Conservation (phyloP, 345 rosid genomes). For the Mangifera indica region DNA sequence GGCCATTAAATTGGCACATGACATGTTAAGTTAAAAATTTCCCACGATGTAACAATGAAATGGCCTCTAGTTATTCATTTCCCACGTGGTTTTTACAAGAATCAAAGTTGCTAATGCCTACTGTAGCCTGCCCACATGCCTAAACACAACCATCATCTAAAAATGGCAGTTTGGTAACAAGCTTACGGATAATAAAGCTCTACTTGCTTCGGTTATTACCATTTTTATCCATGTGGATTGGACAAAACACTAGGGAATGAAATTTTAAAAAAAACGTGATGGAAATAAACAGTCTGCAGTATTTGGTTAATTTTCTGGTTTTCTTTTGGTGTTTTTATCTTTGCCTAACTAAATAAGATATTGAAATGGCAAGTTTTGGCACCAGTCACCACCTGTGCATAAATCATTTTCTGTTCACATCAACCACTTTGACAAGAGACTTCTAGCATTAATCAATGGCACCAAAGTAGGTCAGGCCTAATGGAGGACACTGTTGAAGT, state of each 20-base stretch:
- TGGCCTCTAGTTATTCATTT: constrained; percentile 8
- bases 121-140: constrained; percentile 1
- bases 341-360: constrained; percentile 15
- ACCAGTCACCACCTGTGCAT: not conserved
- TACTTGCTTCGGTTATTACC: not conserved
- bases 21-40: not conserved
- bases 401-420: not conserved
- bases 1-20: constrained; percentile 31
- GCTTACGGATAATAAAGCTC: constrained; percentile 7
- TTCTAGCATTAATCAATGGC: not conserved
- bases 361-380: constrained; percentile 8
- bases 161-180: constrained; percentile 14
- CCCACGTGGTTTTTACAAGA: constrained; percentile 6
- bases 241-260: not conserved
- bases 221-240: not conserved
- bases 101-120: not conserved
- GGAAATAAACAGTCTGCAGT: not conserved
- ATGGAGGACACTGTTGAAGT: not conserved
- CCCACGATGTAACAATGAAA: not conserved
- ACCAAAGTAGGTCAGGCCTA: not conserved
- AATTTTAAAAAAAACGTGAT: constrained; percentile 9
- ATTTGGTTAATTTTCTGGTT: not conserved
- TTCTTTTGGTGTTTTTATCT: constrained; percentile 2
- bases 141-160: not conserved
- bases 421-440: not conserved